Evolutionary conservation across 371 early-diverging fungal genomes (phyloP).

Genomic region (Polyrhizophydium stewartii): DNA sequence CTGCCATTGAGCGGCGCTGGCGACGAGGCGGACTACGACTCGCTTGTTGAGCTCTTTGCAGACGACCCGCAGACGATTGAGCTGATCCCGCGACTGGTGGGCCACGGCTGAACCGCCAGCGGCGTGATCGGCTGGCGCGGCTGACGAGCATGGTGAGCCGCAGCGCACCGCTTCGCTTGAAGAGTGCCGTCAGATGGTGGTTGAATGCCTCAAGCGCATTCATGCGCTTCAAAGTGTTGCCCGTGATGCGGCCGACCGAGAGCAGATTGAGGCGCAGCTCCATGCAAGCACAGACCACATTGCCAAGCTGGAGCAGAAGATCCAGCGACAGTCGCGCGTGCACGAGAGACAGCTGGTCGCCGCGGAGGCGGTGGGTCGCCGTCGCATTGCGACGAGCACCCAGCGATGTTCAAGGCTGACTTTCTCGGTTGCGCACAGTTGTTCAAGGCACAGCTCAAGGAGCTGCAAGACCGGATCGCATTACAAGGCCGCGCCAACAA

Average conservation of each 20-base stretch:
- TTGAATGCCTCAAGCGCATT: constrained; percentile 10
- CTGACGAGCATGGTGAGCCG: neutral
- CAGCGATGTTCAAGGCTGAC: neutral
- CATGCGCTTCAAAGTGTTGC: neutral
- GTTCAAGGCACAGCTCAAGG: too few relatives aligned
- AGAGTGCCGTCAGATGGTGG: constrained; percentile 8
- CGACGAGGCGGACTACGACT: constrained; percentile 8
- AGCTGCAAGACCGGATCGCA: too few relatives aligned
- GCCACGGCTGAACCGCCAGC: neutral
- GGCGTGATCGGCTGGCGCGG: neutral
- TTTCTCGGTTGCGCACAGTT: neutral
- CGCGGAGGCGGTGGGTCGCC: neutral
- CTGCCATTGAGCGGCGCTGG: too few relatives aligned
- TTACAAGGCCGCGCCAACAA: too few relatives aligned
- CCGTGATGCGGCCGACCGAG: constrained; percentile 7
- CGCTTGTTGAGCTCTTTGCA: constrained; percentile 5
- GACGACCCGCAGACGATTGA: constrained; percentile 9
- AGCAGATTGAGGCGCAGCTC: constrained; percentile 4
- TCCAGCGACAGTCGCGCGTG: neutral
- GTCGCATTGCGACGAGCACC: too few relatives aligned
- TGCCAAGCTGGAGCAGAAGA: neutral
- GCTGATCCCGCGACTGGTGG: constrained; percentile 11
- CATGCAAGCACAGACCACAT: constrained; percentile 2
- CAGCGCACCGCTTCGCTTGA: constrained; percentile 6
- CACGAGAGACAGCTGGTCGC: constrained; percentile 4